Evolutionary conservation across 768 basidiomycete species (phyloP).

Genomic region (Trichaptum fuscoviolaceum): DNA sequence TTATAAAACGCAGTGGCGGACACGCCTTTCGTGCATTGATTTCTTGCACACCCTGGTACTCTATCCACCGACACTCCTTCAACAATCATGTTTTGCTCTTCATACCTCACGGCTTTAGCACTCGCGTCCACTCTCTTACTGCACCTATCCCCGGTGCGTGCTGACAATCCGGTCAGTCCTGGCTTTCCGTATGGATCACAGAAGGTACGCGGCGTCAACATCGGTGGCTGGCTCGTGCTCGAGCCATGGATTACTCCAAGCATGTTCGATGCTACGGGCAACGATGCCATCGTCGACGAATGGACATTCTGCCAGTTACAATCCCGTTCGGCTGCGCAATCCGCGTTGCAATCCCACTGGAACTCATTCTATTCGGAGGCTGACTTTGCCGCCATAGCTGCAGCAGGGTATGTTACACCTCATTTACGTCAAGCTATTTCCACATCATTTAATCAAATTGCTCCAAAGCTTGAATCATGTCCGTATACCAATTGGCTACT

Average conservation of each 20-base stretch:
- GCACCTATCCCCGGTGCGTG: slow-evolving; percentile 1
- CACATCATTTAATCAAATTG: slow-evolving; percentile 11
- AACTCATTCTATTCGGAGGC: slow-evolving; percentile 47
- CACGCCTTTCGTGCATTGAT: neutral
- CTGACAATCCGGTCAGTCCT: slow-evolving; percentile 34
- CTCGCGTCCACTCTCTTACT: neutral
- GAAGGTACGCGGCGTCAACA: slow-evolving; percentile 79
- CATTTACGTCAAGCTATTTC: slow-evolving; percentile 11
- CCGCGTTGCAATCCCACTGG: slow-evolving; percentile 64
- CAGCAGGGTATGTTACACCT: slow-evolving; percentile 52
- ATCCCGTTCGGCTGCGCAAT: slow-evolving; percentile 40
- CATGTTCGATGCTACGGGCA: slow-evolving; percentile 64
- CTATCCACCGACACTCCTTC: neutral
- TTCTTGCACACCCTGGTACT: neutral
- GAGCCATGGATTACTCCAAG: slow-evolving; percentile 81
- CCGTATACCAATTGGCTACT: slow-evolving; percentile 83
- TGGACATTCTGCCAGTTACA: slow-evolving; percentile 73
- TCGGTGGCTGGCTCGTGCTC: slow-evolving; percentile 62
- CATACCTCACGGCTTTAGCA: neutral
- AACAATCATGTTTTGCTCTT: neutral
- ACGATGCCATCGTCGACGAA: slow-evolving; percentile 61
- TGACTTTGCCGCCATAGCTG: slow-evolving; percentile 72
- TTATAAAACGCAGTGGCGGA: neutral
- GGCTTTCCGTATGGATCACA: slow-evolving; percentile 69
- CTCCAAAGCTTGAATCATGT: slow-evolving; percentile 70